Base-by-base conservation (phyloP, 1,284 basidiomycete species). In the Austropuccinia psidii region DNA sequence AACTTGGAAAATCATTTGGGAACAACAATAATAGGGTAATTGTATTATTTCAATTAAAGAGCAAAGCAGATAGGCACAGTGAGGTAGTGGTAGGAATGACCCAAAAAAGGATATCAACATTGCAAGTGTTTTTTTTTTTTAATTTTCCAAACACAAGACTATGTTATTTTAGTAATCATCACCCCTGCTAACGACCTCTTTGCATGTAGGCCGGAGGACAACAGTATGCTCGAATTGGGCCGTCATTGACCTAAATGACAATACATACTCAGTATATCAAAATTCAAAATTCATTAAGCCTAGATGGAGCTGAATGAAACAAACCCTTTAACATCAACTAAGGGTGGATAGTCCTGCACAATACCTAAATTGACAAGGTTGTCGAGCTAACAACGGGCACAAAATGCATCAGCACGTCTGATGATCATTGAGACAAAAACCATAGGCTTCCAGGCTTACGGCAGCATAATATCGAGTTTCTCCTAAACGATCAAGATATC, bases 171-270 rank as follows among this genome's bases (percentile, higher is more conserved):
- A 93, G 81, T 95, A 98, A 81, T 98, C 94, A 76, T 91, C 90
- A 37, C 95, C 95, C 77, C 93, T 85, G 78, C 90, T 93, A 45
- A 98, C 92, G 7, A 98, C 88, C 82, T 98, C 96, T 80, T 96
- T 97, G 78, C 89, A 88, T 1, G 92, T 96, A 45, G 94, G 90
- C 68, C 91, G 85, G 43, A 97, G 84, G 41, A 97, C 81, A 76
- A 97, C 93, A 19, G 93, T 96, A 82, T 98, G 93, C 80, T 98
- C 91, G 81, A 89, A 95, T 85, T 96, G 93, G 3, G 93, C 93
- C 0, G 93, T 96, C 91, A 93, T 94, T 4, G 88, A 86, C 31
- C 91, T 78, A 57, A 19, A n/a, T n/a, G 29, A 15, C 29, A 45
- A 31, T 21, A 27, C 7, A 61, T 54, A 15, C n/a, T 21, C 24